Base-by-base conservation (phyloP, 2,329 filamentous ascomycete species). In the Fusarium sp. region DNA sequence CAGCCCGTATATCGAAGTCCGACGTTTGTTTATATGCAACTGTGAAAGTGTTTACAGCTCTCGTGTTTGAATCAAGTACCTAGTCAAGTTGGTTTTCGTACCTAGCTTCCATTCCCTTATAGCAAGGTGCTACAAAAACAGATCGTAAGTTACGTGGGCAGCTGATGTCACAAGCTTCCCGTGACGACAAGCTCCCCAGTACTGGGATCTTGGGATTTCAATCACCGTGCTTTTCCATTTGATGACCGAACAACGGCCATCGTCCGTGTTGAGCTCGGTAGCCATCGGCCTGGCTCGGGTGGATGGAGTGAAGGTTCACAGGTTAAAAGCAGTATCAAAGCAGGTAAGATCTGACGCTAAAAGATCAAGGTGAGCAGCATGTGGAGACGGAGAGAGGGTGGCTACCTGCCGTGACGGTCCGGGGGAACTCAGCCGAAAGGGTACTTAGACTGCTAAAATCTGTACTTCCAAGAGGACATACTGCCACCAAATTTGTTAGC, bases 251-350 rank as follows among this genome's bases (percentile, higher is more conserved):
- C 47, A 44, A 67, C 72, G 74, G 74, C 60, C 72, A 75, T 75
- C 65, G 72, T 76, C 74, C 74, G 74, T 70, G 63, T 59, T 62
- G 41, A 25, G 35, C 61, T 81, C 80, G 80, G 80, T 77, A 80
- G 68, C 75, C 73, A 76, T 77, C 79, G 79, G 79, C 75, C 75
- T 79, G 61, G 73, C 78, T 81, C 80, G 80, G 79, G 71, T 76
- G 76, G 76, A 80, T 77, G 79, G 80, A 80, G 62, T 57, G 60
- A 71, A 64, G 38, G 14, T 58, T 58, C 39, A 60, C 58, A 49
- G 55, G 41, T 58, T 47, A 11, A 41, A 54, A 50, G 17, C 52
- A 29, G 29, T 20, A 49, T 44, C 22, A 46, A 55, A 58, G 49
- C 44, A 55, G 42, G 58, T 58, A 65, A 70, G 56, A 58, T 67